phyloP scores from a whole-genome alignment of 805 yeast genomes.

The Saccharomycopsis capsularis region DNA sequence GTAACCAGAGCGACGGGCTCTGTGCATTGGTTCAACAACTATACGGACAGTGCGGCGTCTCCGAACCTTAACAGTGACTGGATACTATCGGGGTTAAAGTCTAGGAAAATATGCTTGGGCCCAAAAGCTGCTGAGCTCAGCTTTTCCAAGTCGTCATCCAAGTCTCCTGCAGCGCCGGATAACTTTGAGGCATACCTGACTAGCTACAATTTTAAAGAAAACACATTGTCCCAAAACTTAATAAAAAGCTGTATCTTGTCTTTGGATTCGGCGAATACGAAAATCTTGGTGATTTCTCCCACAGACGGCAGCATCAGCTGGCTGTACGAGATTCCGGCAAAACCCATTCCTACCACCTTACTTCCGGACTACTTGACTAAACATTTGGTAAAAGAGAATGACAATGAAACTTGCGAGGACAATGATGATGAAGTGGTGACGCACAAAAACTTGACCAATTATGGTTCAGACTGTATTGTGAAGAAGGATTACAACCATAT shows the following conservation, averaged over 20 bases:
- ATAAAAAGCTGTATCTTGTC: constrained; percentile 5
- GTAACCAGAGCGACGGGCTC: constrained; percentile 51
- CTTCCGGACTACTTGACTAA: constrained; percentile 23
- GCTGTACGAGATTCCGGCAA: constrained; percentile 37
- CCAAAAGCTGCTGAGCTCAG: constrained; percentile 27
- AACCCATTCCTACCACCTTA: constrained; percentile 26
- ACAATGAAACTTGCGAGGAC: not conserved
- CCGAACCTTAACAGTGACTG: constrained; percentile 37
- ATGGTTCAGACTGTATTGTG: constrained; percentile 2
- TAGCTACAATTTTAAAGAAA: not conserved
- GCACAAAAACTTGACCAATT: not conserved
- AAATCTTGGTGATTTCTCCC: constrained; percentile 25
- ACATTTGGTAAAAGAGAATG: too few species aligned
- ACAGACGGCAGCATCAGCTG: constrained; percentile 25
- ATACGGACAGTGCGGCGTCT: constrained; percentile 3
- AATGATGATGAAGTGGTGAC: not conserved
- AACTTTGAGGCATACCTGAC: not conserved
- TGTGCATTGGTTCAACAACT: constrained; percentile 47
- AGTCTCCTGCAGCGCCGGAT: not conserved
- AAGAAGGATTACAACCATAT: not conserved
- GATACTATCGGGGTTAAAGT: constrained; percentile 37
- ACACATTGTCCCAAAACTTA: not conserved
- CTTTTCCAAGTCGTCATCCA: not conserved
- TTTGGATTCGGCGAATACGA: not conserved
- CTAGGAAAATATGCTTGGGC: constrained; percentile 25